Percentiles rank a stretch among this genome's conserved stretches.
Evolutionary conservation across 768 basidiomycete species (phyloP).

Genomic region (Lactifluus pinguis): DNA sequence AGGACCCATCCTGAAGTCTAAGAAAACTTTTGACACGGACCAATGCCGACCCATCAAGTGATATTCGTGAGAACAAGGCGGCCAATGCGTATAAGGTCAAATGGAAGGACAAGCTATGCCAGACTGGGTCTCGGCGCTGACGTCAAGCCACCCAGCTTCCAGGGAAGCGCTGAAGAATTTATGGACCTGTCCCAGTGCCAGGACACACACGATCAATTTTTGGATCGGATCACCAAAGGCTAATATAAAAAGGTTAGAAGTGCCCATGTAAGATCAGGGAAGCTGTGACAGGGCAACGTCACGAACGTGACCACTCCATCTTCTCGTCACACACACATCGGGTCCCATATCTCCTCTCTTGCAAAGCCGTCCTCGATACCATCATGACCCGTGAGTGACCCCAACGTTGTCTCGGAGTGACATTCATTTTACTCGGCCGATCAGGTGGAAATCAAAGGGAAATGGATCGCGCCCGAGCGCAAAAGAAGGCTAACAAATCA

Average conservation of each 20-base stretch:
- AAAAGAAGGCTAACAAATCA: constrained; percentile 57
- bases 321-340: neutral
- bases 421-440: neutral
- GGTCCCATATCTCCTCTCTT: neutral
- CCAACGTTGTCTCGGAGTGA: neutral
- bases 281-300: neutral
- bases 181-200: neutral
- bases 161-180: neutral
- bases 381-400: constrained; percentile 18
- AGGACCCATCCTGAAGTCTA: neutral
- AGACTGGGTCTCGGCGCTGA: constrained; percentile 16
- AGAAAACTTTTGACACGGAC: constrained; percentile 1
- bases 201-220: constrained; percentile 19
- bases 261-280: constrained; percentile 4
- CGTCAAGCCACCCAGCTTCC: constrained; percentile 13
- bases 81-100: constrained; percentile 16
- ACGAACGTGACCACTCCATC: neutral
- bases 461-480: constrained; percentile 58
- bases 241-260: constrained; percentile 17
- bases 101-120: constrained; percentile 11
- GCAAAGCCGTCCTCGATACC: neutral
- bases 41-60: neutral
- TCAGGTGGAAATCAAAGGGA: constrained; percentile 81
- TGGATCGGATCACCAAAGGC: constrained; percentile 19
- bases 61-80: constrained; percentile 5